Base-by-base conservation (phyloP, 306 rosid genomes). In the Fagus crenata region DNA sequence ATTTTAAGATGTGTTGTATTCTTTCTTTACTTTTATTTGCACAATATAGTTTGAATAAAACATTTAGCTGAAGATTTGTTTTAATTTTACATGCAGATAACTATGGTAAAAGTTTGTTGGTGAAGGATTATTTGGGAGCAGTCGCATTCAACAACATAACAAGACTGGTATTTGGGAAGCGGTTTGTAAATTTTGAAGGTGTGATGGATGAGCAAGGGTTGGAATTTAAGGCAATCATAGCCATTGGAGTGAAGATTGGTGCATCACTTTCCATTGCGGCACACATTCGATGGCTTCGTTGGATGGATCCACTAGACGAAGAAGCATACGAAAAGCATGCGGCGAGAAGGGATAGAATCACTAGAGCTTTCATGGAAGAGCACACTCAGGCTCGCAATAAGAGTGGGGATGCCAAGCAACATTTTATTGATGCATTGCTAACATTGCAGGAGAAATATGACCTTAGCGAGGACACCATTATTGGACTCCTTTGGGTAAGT, bases 381-480 rank as follows among this genome's bases (percentile, higher is more conserved):
- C 97, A 92, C 71, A 89, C 95, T 9, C 81, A 76, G 49, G 95
- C 90, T 1, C 93, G 97, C 17, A 12, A 74, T 17, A 31, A 51
- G 22, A 82, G 86, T 2, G 97, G 98, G 17, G 92, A 81, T 35
- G 88, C 88, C 73, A 90, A 94, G 77, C 92, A 90, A 22, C 98
- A 94, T 67, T 94, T 94, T 68, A 95, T 94, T 0, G 97, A 92
- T 76, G 95, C 96, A 0, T 86, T 94, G 75, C 96, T 94, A 33
- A 92, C 97, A 3, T 73, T 94, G 85, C 78, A 94, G 65, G 90
- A 89, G 5, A 82, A 92, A 74, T 94, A 92, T 72, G 97, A 92
- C 81, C 95, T 92, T 5, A 89, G 96, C 51, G 95, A 92, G 71
- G 98, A 94, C 80, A 94, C 97, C 63, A 88, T 94, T 76, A 92